Evolutionary conservation across 2,329 filamentous ascomycete genomes (phyloP), one percentile per base, ranked within the genome.

Genomic region (Fusarium nurragi): DNA sequence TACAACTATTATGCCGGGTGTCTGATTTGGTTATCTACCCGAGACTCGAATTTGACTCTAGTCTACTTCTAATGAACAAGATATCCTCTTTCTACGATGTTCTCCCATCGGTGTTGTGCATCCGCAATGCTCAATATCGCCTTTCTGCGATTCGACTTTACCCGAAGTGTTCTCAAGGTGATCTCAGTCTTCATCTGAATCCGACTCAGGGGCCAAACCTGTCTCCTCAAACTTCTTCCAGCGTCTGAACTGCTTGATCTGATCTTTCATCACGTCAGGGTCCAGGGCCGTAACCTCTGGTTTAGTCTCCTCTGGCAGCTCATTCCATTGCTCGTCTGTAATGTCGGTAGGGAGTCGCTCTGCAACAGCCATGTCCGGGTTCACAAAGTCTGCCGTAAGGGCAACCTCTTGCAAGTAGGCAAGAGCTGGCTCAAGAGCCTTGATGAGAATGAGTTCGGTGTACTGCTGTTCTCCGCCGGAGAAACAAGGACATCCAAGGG

Each of bases 401-500:
- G 85, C 82, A 13, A 90, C 82, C 34, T 85, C 78, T 45, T 86
- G 77, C 32, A 93, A 79, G 83, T 88, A 93, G 36, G 78, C 75
- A 3, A 92, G 75, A 23, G 91, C 83, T 4, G 79, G 74, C 13
- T 73, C 68, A 63, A 86, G 83, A 1, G 85, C 83, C 12, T 73
- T 74, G 13, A 89, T 79, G 49, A 94, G 82, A 60, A 92, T 83
- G 34, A 81, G 79, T 74, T 96, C 91, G 9, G 78, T 78, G 70
- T 87, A 81, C 30, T 81, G 72, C 2, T 77, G 69, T 61, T 90
- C 86, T 5, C 89, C 89, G 3, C 88, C 85, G n/a, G 89, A 89
- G 75, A 90, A 90, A 61, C 88, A 84, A 6, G 90, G 90, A 64
- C 86, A 90, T 6, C 90, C 89, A 39, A 84, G 79, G 12, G 75